A percentile compares a stretch with the other conserved stretches of the same genome.
phyloP scores from a whole-genome alignment of 768 basidiomycete genomes.

The Amanita exitialis region DNA sequence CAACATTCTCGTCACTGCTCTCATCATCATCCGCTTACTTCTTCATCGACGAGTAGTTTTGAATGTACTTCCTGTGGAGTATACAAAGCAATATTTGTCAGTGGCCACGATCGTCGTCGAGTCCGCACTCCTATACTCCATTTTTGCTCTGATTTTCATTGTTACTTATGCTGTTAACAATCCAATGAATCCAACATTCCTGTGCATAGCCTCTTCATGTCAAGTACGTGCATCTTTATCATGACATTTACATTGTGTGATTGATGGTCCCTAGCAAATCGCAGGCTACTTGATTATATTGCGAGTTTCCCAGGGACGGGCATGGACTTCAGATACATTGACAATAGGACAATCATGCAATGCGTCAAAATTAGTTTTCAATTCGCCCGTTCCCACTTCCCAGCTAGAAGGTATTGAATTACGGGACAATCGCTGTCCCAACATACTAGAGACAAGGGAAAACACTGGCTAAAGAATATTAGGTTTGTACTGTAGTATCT shows the following conservation, averaged over 20 bases:
- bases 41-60: conserved; percentile 18
- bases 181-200: conserved; percentile 22
- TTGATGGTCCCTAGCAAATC: conserved; percentile 28
- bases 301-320: conserved; percentile 35
- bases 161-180: conserved; percentile 21
- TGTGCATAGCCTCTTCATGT: conserved; percentile 15
- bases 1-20: conserved; percentile 21
- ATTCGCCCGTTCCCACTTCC: neutral
- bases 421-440: too few relatives aligned
- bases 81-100: conserved; percentile 21
- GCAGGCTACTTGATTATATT: conserved; percentile 38
- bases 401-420: neutral
- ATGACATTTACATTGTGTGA: conserved; percentile 6
- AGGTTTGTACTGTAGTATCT: too few relatives aligned
- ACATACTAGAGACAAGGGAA: too few relatives aligned
- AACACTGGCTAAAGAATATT: too few relatives aligned
- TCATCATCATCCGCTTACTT: conserved; percentile 20
- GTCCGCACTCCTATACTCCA: conserved; percentile 24
- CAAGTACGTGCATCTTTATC: conserved; percentile 15
- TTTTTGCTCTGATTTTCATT: conserved; percentile 21
- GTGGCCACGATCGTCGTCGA: conserved; percentile 23
- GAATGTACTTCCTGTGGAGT: conserved; percentile 16
- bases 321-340: conserved; percentile 25
- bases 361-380: neutral
- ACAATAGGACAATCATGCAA: neutral